Evolutionary conservation across 345 rosid species (phyloP).

Genomic region (Rhizophora mangle): DNA sequence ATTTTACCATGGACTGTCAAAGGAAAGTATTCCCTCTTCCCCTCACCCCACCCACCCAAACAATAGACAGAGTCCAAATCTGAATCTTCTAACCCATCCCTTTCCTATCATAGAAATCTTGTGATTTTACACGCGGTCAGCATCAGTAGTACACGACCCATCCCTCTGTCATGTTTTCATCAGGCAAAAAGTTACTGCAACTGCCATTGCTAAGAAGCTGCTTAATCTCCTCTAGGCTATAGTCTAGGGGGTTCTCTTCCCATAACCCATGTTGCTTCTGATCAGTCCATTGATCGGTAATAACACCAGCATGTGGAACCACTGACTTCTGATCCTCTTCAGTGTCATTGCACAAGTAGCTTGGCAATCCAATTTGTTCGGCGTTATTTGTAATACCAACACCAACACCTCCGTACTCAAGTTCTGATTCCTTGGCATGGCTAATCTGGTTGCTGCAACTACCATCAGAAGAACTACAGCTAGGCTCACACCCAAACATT

Average conservation of each 20-base stretch:
- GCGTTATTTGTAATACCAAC: background rate
- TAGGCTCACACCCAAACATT: conserved; percentile 40
- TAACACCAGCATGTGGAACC: conserved; percentile 8
- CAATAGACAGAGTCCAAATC: conserved; percentile 13
- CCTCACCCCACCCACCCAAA: background rate
- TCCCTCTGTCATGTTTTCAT: conserved; percentile 56
- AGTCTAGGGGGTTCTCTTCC: conserved; percentile 37
- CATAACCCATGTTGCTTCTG: conserved; percentile 25
- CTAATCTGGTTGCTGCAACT: conserved; percentile 41
- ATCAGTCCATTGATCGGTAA: conserved; percentile 3
- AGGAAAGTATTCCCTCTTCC: background rate
- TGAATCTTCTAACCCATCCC: conserved; percentile 21
- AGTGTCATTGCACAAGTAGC: conserved; percentile 15
- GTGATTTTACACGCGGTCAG: conserved; percentile 32
- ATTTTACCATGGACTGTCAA: conserved; percentile 20
- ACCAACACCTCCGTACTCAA: conserved; percentile 9
- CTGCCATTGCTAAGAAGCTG: conserved; percentile 50
- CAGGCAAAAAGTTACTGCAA: conserved; percentile 47
- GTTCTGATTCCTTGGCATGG: conserved; percentile 32
- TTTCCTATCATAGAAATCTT: conserved; percentile 19
- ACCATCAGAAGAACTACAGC: conserved; percentile 66
- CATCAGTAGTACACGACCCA: conserved; percentile 52
- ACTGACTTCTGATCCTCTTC: conserved; percentile 30
- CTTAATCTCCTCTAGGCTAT: conserved; percentile 79
- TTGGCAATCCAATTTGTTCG: conserved; percentile 25